Percentiles rank a stretch among this genome's conserved stretches.
Evolutionary conservation across 495 filamentous ascomycete species (phyloP).

Genomic region (Xylaria venustula): DNA sequence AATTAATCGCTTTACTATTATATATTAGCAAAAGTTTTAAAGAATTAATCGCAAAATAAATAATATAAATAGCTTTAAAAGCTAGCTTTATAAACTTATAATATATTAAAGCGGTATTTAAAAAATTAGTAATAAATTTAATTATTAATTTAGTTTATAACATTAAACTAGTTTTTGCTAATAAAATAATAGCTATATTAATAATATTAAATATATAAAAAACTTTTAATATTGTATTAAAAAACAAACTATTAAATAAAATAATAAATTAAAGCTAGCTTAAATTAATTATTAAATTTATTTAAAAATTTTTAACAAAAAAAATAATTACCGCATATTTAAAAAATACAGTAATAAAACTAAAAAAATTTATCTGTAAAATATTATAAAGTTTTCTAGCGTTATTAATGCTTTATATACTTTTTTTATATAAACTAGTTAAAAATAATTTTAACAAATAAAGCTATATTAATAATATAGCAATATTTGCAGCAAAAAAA

Average conservation of each 20-base stretch:
- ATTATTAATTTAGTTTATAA: conserved; percentile 2
- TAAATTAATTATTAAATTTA: conserved; percentile 10
- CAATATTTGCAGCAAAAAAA: background rate
- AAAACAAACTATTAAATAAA: background rate
- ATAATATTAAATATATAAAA: conserved; percentile 10
- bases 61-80: too few relatives aligned
- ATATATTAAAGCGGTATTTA: background rate
- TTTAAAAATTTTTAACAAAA: conserved; percentile 10
- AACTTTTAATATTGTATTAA: conserved; percentile 6
- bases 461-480: background rate
- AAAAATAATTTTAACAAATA: background rate
- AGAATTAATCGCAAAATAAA: too few relatives aligned
- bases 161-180: background rate
- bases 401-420: conserved; percentile 13
- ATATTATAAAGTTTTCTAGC: conserved; percentile 11
- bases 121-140: conserved; percentile 5
- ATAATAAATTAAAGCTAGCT: background rate
- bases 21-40: too few relatives aligned
- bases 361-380: background rate
- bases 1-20: too few relatives aligned
- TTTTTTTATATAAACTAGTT: background rate
- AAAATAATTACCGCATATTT: conserved; percentile 9
- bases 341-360: conserved; percentile 7
- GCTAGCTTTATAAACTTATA: background rate
- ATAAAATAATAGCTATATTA: background rate